Percentiles rank a stretch among this genome's conserved stretches.
Evolutionary conservation across 441 rosid genomes (phyloP).

Genomic region (Macaranga tanarius): DNA sequence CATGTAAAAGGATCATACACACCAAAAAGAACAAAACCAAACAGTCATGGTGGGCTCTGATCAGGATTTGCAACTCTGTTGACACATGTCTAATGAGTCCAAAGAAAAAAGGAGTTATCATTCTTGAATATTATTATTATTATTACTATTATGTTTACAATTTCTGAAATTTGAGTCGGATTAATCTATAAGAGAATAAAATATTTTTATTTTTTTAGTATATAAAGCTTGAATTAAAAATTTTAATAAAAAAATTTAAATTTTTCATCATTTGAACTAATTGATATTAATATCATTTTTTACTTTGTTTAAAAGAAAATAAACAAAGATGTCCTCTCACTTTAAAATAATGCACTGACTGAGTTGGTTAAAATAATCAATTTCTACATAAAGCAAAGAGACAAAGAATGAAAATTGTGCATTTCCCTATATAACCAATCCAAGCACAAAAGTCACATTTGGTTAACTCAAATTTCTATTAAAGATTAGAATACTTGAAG

Average conservation of each 20-base stretch:
- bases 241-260: too few relatives aligned
- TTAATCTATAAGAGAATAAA: too few relatives aligned
- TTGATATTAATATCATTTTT: background rate
- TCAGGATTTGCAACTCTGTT: slow-evolving; percentile 31
- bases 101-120: background rate
- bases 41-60: slow-evolving; percentile 29
- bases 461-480: slow-evolving; percentile 12
- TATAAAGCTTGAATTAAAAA: too few relatives aligned
- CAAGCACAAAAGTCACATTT: slow-evolving; percentile 10
- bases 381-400: slow-evolving; percentile 2
- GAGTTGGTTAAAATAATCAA: background rate
- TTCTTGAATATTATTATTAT: too few relatives aligned
- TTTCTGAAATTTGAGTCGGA: too few relatives aligned
- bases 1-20: too few relatives aligned
- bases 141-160: too few relatives aligned
- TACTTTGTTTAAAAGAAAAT: background rate
- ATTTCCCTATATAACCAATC: background rate
- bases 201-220: too few relatives aligned
- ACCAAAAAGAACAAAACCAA: background rate
- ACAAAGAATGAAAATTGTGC: background rate
- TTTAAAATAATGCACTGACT: slow-evolving; percentile 1
- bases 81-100: slow-evolving; percentile 16
- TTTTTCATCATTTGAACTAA: too few relatives aligned
- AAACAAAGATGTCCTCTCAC: background rate
- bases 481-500: too few relatives aligned